These are phyloP conservation scores for Ophidiomyces ophidiicola DNA, from an alignment of 2,329 filamentous ascomycete species.

Conservation along the genomic window DNA sequence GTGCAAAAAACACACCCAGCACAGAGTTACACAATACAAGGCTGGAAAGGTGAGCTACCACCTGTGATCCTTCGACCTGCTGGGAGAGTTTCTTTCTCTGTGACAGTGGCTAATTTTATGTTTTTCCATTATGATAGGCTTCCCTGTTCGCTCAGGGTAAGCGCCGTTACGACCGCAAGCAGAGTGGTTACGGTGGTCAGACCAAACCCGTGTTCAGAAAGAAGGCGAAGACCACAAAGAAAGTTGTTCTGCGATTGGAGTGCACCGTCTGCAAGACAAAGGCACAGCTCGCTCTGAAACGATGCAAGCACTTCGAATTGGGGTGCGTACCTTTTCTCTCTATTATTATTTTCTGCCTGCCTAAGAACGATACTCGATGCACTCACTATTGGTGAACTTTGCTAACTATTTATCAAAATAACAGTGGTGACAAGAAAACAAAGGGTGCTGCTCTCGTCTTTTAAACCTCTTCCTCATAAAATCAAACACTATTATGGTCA, in stretches of 20 bases:
- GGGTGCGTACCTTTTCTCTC: slow-evolving; percentile 52
- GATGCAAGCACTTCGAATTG: slow-evolving; percentile 99
- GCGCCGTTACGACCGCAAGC: slow-evolving; percentile 98
- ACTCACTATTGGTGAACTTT: neutral
- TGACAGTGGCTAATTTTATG: too few species aligned
- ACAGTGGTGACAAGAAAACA: slow-evolving; percentile 99
- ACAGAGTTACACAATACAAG: slow-evolving; percentile 96
- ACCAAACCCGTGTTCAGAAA: slow-evolving; percentile 99
- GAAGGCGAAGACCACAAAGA: slow-evolving; percentile 99
- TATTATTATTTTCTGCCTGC: too few species aligned
- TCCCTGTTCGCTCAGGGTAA: slow-evolving; percentile 97
- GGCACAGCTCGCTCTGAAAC: slow-evolving; percentile 94
- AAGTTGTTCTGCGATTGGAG: slow-evolving; percentile 96
- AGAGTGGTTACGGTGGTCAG: slow-evolving; percentile 99
- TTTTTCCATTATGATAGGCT: slow-evolving; percentile 45
- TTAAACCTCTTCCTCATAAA: slow-evolving; percentile 43
- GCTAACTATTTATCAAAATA: slow-evolving; percentile 18
- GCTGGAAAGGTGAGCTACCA: slow-evolving; percentile 78
- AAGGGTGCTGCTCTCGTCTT: slow-evolving; percentile 99
- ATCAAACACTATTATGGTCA: slow-evolving; percentile 4
- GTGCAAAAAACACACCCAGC: slow-evolving; percentile 84
- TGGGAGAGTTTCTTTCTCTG: slow-evolving; percentile 13
- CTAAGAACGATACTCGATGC: too few species aligned
- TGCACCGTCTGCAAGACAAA: slow-evolving; percentile 98
- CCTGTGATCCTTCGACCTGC: slow-evolving; percentile 16